A percentile compares a stretch with the other conserved stretches of the same genome.
phyloP scores from a whole-genome alignment of 257 asterid genomes.

The Ocimum tenuiflorum region DNA sequence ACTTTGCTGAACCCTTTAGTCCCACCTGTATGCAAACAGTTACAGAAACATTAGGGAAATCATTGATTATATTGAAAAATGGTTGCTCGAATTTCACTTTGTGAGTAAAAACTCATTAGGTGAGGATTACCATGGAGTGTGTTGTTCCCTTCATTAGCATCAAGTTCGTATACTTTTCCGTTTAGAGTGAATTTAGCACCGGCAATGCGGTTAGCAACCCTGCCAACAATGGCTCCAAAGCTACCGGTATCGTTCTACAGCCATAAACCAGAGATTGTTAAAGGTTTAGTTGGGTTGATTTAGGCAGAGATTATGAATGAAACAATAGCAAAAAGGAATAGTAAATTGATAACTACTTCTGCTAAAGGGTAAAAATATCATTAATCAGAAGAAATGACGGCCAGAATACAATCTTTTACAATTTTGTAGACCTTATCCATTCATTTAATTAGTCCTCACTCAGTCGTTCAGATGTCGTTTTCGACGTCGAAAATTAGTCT shows the following conservation, averaged over 20 bases:
- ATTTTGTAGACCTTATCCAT: background rate
- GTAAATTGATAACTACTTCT: too few species aligned
- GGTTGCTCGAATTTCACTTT: background rate
- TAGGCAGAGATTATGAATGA: too few species aligned
- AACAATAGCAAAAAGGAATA: too few species aligned
- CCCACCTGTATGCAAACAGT: slow-evolving; percentile 46
- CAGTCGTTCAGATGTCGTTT: slow-evolving; percentile 9
- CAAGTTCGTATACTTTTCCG: slow-evolving; percentile 53
- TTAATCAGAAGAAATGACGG: background rate
- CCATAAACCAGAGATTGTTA: background rate
- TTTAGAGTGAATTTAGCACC: slow-evolving; percentile 71
- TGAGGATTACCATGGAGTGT: slow-evolving; percentile 61
- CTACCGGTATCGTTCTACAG: slow-evolving; percentile 46
- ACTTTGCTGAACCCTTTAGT: slow-evolving; percentile 58
- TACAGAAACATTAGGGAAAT: background rate
- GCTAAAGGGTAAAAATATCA: too few species aligned
- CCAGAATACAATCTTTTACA: background rate
- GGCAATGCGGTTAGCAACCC: slow-evolving; percentile 76
- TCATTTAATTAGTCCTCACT: background rate
- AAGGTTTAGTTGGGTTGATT: background rate
- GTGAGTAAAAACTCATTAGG: background rate
- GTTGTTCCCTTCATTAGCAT: slow-evolving; percentile 57
- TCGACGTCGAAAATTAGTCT: background rate
- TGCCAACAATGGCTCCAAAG: slow-evolving; percentile 75
- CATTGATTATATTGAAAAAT: too few species aligned